Evolutionary conservation across 768 basidiomycete species (phyloP).

Genomic region (Leucocoprinus sp.): DNA sequence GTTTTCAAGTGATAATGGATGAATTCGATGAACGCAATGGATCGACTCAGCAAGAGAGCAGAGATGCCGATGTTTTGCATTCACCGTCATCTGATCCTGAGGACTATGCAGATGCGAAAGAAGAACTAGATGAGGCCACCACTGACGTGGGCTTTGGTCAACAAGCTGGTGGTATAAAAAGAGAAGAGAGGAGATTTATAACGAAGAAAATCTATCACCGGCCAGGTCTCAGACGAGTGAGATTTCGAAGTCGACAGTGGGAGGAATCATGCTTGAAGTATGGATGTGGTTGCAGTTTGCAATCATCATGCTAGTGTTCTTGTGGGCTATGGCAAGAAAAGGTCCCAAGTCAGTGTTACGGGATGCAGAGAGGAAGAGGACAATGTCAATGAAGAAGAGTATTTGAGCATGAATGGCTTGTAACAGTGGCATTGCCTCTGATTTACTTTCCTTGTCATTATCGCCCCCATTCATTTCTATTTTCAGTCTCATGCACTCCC

Average conservation of each 20-base stretch:
- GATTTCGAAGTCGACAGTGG: constrained; percentile 20
- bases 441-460: constrained; percentile 6
- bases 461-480: not conserved
- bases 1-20: constrained; percentile 9
- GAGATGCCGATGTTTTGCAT: not conserved
- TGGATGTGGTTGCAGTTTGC: constrained; percentile 84
- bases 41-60: not conserved
- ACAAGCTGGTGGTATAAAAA: not conserved
- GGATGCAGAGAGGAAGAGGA: constrained; percentile 26
- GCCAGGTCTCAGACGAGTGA: constrained; percentile 9
- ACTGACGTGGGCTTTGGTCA: not conserved
- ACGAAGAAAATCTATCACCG: constrained; percentile 4
- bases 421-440: constrained; percentile 7
- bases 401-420: not conserved
- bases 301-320: constrained; percentile 66
- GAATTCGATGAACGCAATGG: constrained; percentile 3
- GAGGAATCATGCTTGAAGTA: constrained; percentile 51
- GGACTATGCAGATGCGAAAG: constrained; percentile 6
- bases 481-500: not conserved
- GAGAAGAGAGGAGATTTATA: not conserved
- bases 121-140: constrained; percentile 5
- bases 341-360: constrained; percentile 65
- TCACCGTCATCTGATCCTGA: constrained; percentile 9
- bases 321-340: constrained; percentile 72
- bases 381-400: constrained; percentile 10